Evolutionary conservation across 192 early-diverging fungal species (phyloP).

Genomic region (Coemansia sp.): DNA sequence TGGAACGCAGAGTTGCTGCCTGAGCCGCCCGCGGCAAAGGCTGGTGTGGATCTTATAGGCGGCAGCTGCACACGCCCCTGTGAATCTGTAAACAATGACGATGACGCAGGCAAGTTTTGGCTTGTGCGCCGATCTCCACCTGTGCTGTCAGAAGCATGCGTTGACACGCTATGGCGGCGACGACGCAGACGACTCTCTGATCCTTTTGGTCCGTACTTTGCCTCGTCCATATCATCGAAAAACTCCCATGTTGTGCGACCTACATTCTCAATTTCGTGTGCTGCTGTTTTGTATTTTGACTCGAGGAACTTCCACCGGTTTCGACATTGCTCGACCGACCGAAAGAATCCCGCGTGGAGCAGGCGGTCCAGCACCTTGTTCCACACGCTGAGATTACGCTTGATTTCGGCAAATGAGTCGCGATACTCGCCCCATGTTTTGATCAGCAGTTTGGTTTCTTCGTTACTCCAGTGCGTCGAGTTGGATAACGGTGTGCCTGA

Average conservation of each 20-base stretch:
- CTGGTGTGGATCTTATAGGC: slow-evolving; percentile 29
- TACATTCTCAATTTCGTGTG: slow-evolving; percentile 14
- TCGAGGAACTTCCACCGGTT: slow-evolving; percentile 57
- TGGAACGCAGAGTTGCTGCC: not conserved
- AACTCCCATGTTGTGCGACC: slow-evolving; percentile 49
- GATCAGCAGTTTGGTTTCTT: slow-evolving; percentile 47
- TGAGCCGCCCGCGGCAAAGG: not conserved
- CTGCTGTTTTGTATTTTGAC: slow-evolving; percentile 46
- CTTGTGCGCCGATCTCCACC: not conserved
- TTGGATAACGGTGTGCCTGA: slow-evolving; percentile 28
- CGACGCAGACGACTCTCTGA: not conserved
- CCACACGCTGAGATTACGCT: slow-evolving; percentile 55
- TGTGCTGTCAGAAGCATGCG: slow-evolving; percentile 3
- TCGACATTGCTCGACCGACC: slow-evolving; percentile 54
- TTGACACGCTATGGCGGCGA: slow-evolving; percentile 7
- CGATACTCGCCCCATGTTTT: slow-evolving; percentile 53
- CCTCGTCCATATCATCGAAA: slow-evolving; percentile 47
- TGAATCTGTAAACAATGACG: slow-evolving; percentile 30
- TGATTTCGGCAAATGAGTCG: slow-evolving; percentile 55
- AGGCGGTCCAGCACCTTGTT: slow-evolving; percentile 53
- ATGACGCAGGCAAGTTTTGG: not conserved
- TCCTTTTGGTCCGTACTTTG: slow-evolving; percentile 28
- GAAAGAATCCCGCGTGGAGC: slow-evolving; percentile 43
- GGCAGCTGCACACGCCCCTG: slow-evolving; percentile 43
- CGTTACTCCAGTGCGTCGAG: slow-evolving; percentile 56